phyloP scores from a whole-genome alignment of 768 basidiomycete species.

The Podaxis mareebaensis region DNA sequence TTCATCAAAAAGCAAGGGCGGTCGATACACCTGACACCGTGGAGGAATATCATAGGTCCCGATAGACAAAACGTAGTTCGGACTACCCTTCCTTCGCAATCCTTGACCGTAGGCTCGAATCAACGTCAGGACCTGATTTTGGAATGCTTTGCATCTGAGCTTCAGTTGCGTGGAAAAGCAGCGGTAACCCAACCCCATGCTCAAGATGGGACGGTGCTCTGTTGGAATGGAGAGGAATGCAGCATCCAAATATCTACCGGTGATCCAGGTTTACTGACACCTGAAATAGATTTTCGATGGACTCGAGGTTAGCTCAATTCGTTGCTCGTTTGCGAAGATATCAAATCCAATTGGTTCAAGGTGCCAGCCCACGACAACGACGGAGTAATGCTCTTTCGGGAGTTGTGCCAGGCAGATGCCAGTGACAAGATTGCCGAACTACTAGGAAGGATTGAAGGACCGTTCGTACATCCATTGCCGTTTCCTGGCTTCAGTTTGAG shows the following conservation, averaged over 20 bases:
- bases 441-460: slow-evolving; percentile 73
- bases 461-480: slow-evolving; percentile 50
- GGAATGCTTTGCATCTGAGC: slow-evolving; percentile 73
- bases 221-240: slow-evolving; percentile 84
- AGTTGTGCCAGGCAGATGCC: slow-evolving; percentile 30
- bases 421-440: slow-evolving; percentile 47
- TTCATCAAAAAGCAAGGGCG: neutral
- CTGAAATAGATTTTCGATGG: slow-evolving; percentile 68
- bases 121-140: slow-evolving; percentile 26
- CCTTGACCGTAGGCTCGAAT: neutral
- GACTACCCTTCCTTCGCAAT: neutral
- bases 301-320: slow-evolving; percentile 51
- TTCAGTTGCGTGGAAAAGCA: slow-evolving; percentile 64
- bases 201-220: slow-evolving; percentile 58
- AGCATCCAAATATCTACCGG: neutral
- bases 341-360: slow-evolving; percentile 33
- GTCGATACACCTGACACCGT: slow-evolving; percentile 5
- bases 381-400: slow-evolving; percentile 52
- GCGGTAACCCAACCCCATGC: slow-evolving; percentile 71
- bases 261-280: neutral
- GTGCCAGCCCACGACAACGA: slow-evolving; percentile 68
- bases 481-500: slow-evolving; percentile 2
- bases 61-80: slow-evolving; percentile 48
- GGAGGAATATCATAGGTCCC: slow-evolving; percentile 48
- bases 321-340: neutral